A percentile compares a stretch with the other conserved stretches of the same genome.
These are phyloP conservation scores for Hypoxylon crocopeplum DNA, from an alignment of 495 filamentous ascomycete species.

Conservation along the genomic window DNA sequence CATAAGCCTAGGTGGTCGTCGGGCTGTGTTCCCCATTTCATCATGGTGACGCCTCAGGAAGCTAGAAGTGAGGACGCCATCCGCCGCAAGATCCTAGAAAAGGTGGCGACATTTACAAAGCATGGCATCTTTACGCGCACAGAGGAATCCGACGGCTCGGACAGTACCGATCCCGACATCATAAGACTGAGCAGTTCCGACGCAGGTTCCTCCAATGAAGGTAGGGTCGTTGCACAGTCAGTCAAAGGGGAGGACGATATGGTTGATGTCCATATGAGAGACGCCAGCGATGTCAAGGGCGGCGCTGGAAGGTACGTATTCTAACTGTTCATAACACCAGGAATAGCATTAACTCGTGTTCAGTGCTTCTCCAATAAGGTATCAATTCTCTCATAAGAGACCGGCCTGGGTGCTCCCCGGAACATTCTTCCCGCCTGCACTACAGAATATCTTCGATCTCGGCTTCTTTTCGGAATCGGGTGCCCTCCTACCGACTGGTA, in stretches of 20 bases:
- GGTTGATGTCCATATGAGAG: conserved; percentile 87
- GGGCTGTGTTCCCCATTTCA: conserved; percentile 55
- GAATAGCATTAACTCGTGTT: conserved; percentile 2
- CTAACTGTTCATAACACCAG: conserved; percentile 5
- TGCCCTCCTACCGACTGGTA: conserved; percentile 67
- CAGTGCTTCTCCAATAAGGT: not conserved
- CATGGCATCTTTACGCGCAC: conserved; percentile 49
- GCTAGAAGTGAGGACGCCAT: conserved; percentile 58
- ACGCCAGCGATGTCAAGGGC: conserved; percentile 49
- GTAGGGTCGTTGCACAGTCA: conserved; percentile 74
- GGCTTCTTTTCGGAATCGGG: conserved; percentile 61
- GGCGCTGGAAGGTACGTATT: conserved; percentile 31
- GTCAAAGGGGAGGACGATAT: conserved; percentile 90
- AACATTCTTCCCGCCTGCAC: conserved; percentile 54
- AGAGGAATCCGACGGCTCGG: conserved; percentile 56
- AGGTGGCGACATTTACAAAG: conserved; percentile 53
- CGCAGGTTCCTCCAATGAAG: conserved; percentile 70
- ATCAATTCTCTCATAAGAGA: conserved; percentile 39
- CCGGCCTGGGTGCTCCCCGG: conserved; percentile 56
- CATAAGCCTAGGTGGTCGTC: conserved; percentile 31
- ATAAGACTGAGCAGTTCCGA: conserved; percentile 77
- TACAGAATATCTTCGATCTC: conserved; percentile 76
- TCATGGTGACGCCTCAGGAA: conserved; percentile 57
- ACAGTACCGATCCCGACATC: conserved; percentile 70
- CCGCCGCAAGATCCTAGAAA: conserved; percentile 57